Evolutionary conservation across 305 asterid genomes (phyloP).

Genomic region (Striga hermonthica): DNA sequence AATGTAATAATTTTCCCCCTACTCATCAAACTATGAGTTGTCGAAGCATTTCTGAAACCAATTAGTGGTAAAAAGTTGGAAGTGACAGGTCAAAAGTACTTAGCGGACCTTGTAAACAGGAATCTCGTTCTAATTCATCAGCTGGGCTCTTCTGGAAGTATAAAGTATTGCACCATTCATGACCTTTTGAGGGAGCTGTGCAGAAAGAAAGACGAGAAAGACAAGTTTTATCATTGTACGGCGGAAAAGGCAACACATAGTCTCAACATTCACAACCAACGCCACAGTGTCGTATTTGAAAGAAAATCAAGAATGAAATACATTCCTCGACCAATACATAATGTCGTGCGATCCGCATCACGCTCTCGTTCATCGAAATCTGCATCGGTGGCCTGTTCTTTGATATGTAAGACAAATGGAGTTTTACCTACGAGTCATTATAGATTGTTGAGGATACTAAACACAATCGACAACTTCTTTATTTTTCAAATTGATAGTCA

Average conservation of each 20-base stretch:
- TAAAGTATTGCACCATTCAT: not conserved
- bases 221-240: not conserved
- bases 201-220: not conserved
- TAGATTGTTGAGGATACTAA: not conserved
- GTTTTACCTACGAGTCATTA: not conserved
- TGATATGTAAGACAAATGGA: not conserved
- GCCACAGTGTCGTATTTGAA: not conserved
- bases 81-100: not conserved
- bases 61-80: not conserved
- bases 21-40: not conserved
- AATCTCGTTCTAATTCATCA: not conserved
- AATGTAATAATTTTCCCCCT: not conserved
- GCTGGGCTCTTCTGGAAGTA: not conserved
- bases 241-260: no score
- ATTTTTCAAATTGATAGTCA: no score
- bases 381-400: not conserved
- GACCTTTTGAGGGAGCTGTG: not conserved
- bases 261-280: not conserved
- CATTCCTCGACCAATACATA: not conserved
- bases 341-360: not conserved
- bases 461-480: no score
- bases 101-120: not conserved
- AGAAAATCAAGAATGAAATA: not conserved
- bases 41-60: no score
- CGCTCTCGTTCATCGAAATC: not conserved